phyloP scores from a whole-genome alignment of 176 grass and related monocot species.

The Triticum turgidum region DNA sequence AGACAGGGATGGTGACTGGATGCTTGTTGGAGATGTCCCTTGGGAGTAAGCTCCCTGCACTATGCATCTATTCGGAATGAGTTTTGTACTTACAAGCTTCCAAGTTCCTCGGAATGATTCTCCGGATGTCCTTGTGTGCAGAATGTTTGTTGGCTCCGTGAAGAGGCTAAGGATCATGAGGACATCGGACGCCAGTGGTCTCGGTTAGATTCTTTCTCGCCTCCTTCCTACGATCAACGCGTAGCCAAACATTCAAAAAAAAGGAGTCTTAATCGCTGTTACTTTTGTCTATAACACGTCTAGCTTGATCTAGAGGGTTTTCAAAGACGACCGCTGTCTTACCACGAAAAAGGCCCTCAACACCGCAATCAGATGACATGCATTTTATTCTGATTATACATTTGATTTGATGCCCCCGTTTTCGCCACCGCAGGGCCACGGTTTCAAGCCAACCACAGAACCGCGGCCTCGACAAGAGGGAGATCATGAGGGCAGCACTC shows the following conservation, averaged over 20 bases:
- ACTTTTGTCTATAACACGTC: neutral
- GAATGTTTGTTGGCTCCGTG: conserved; percentile 65
- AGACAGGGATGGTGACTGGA: conserved; percentile 93
- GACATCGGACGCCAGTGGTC: conserved; percentile 49
- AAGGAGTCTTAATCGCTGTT: neutral
- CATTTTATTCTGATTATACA: neutral
- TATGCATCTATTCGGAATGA: neutral
- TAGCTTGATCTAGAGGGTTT: neutral
- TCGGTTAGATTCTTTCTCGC: conserved; percentile 41
- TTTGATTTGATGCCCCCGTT: neutral
- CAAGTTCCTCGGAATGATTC: neutral
- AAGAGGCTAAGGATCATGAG: conserved; percentile 85
- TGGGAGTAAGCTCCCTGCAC: conserved; percentile 55
- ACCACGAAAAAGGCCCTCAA: neutral
- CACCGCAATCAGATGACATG: neutral
- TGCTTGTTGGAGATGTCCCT: conserved; percentile 94
- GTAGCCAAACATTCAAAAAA: neutral
- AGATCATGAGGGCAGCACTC: too few relatives aligned
- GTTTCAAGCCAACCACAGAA: conserved; percentile 28
- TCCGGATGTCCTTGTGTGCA: conserved; percentile 23
- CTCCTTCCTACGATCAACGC: neutral
- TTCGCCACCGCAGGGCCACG: conserved; percentile 13
- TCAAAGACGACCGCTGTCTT: too few relatives aligned
- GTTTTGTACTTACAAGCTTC: neutral
- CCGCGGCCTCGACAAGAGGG: conserved; percentile 18